Evolutionary conservation across 176 grass and related monocot species (phyloP).

Genomic region (Tillandsia leiboldiana): DNA sequence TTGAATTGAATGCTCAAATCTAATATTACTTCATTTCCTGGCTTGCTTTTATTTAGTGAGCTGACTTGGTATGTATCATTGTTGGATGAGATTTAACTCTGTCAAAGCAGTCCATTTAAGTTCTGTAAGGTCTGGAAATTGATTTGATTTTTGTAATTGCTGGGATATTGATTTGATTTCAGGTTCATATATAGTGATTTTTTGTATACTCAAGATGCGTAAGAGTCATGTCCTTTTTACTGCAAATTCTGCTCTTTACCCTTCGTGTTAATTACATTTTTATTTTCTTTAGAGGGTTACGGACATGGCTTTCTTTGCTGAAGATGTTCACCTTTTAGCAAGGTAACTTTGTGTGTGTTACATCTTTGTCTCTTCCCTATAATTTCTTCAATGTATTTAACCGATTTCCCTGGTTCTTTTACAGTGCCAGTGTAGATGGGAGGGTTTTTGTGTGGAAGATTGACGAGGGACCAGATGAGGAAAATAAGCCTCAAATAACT

Average conservation of each 20-base stretch:
- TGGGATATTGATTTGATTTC: too few relatives aligned
- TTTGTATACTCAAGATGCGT: not conserved
- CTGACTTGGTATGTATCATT: too few relatives aligned
- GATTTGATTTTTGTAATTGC: too few relatives aligned
- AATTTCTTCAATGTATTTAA: not conserved
- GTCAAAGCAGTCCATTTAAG: too few relatives aligned
- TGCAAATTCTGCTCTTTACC: constrained; percentile 12
- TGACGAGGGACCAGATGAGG: constrained; percentile 70
- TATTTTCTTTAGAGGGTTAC: constrained; percentile 72
- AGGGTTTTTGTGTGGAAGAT: constrained; percentile 93
- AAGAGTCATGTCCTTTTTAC: not conserved
- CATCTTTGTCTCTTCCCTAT: not conserved
- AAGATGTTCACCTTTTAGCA: constrained; percentile 90
- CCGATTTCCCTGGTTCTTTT: constrained; percentile 13
- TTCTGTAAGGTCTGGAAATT: too few relatives aligned
- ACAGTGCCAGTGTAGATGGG: constrained; percentile 89
- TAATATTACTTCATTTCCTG: too few relatives aligned
- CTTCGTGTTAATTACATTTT: constrained; percentile 21
- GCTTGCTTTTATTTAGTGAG: too few relatives aligned
- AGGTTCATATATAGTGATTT: too few relatives aligned
- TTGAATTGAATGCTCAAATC: too few relatives aligned
- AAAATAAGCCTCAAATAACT: constrained; percentile 85
- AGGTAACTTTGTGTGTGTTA: constrained; percentile 45
- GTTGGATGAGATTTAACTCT: too few relatives aligned
- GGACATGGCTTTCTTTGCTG: constrained; percentile 97